phyloP scores from a whole-genome alignment of 2,329 filamentous ascomycete genomes.

The Epichloe brachyelytri region DNA sequence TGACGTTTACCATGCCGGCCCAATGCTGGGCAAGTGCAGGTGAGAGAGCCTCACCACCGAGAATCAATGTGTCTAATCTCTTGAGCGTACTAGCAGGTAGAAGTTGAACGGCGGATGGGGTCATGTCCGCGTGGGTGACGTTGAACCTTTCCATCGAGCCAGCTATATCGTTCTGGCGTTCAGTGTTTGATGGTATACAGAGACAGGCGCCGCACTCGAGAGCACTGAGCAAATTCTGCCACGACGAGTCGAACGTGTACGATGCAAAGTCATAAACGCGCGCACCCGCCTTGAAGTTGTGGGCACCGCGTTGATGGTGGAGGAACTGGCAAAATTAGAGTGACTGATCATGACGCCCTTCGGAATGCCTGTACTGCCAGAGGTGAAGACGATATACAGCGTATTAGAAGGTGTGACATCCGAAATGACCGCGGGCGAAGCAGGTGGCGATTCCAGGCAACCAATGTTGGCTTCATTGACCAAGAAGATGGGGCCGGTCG shows the following conservation, averaged over 20 bases:
- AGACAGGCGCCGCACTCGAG: conserved; percentile 6
- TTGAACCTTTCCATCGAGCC: not conserved
- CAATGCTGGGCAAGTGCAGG: not conserved
- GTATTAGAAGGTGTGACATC: not conserved
- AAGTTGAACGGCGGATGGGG: conserved; percentile 2
- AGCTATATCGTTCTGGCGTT: conserved; percentile 1
- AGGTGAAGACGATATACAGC: conserved; percentile 8
- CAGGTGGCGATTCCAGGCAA: not conserved
- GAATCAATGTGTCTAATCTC: not conserved
- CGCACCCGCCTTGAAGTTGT: not conserved
- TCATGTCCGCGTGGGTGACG: not conserved
- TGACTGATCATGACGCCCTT: conserved; percentile 11
- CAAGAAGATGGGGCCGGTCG: not conserved
- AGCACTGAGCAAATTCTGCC: conserved; percentile 2
- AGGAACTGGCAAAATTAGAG: conserved; percentile 3
- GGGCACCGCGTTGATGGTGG: not conserved
- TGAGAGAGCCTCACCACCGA: not conserved
- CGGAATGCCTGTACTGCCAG: conserved; percentile 11
- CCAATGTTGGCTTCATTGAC: not conserved
- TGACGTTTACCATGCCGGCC: not conserved
- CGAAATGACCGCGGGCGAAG: not conserved
- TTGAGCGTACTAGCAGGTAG: not conserved
- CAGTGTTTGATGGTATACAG: conserved; percentile 1
- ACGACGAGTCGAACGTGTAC: conserved; percentile 6
- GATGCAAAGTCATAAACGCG: conserved; percentile 7